These are phyloP conservation scores for Fremontodendron californicum DNA, from an alignment of 345 rosid genomes.

Conservation along the genomic window DNA sequence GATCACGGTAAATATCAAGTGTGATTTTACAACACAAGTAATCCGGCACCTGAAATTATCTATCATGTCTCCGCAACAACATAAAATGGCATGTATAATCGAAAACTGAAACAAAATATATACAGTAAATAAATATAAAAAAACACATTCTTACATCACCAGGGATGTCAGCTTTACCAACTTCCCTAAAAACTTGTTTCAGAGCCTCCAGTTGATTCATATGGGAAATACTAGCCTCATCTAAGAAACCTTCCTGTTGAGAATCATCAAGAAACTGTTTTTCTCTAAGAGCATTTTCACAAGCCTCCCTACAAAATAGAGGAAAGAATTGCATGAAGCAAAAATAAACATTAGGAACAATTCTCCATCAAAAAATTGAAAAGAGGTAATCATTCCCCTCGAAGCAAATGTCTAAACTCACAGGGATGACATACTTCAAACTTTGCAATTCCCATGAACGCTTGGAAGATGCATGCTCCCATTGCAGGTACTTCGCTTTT, in stretches of 20 bases:
- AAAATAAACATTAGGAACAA: conserved; percentile 13
- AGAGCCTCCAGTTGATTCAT: conserved; percentile 46
- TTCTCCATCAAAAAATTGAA: not conserved
- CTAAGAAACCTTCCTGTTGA: conserved; percentile 49
- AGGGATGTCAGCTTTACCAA: conserved; percentile 60
- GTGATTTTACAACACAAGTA: conserved; percentile 85
- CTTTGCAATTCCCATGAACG: conserved; percentile 72
- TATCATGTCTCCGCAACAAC: not conserved
- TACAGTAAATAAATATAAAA: not conserved
- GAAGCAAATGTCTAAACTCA: conserved; percentile 26
- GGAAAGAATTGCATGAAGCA: conserved; percentile 16
- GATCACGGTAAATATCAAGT: conserved; percentile 84
- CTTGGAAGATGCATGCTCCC: conserved; percentile 64
- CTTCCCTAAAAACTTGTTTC: conserved; percentile 55
- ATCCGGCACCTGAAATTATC: conserved; percentile 76
- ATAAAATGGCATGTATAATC: not conserved
- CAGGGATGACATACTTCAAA: conserved; percentile 70
- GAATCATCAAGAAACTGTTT: conserved; percentile 50
- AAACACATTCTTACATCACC: conserved; percentile 43
- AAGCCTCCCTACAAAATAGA: conserved; percentile 57
- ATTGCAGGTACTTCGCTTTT: conserved; percentile 74
- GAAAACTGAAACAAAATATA: not conserved
- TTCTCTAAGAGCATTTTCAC: conserved; percentile 73
- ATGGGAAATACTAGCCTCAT: conserved; percentile 39
- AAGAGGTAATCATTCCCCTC: not conserved